Base-by-base conservation (phyloP, 257 asterid species). In the Solanum virginianum region DNA sequence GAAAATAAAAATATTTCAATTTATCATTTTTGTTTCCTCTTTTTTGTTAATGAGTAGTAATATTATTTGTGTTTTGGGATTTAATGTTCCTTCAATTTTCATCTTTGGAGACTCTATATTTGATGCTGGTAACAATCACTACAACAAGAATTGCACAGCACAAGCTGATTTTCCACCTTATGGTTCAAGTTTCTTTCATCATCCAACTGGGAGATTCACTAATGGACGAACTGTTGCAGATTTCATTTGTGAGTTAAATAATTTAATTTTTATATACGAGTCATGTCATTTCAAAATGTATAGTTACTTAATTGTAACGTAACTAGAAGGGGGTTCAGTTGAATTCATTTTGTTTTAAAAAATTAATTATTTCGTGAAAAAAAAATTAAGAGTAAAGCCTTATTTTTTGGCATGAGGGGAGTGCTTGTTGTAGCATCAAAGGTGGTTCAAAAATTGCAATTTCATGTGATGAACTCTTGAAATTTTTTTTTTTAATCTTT, bases 121-220 rank as follows among this genome's bases (percentile, higher is more conserved):
- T 66, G 97, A 94, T 69, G 95, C 97, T 8, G 98, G 98, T 36
- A 94, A 93, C 53, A 93, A 94, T 71, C 98, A 90, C 69, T 93
- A 83, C 85, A 92, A 88, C 88, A 85, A 12, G 4, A 91, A 88
- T 41, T 92, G 94, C 82, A 75, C 85, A 1, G 92, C 94, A 14
- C 98, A 94, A 89, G 97, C 98, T 13, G 97, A 94, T 90, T 94
- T 93, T 65, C 92, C 95, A 2, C 97, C 98, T 4, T 93, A 94
- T 84, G 98, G 98, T 43, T 93, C 95, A 18, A 82, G 63, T 63
- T 94, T 91, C 91, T 94, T 94, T 85, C 93, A 87, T 85, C 94
- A 26, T 85, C 95, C 98, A 5, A 94, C 97, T 32, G 98, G 98
- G 70, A 91, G 97, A 84, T 94, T 94, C 90, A 93, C 95, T 55